Base-by-base conservation (phyloP, 2,329 filamentous ascomycete species). In the Fusarium penzigii region DNA sequence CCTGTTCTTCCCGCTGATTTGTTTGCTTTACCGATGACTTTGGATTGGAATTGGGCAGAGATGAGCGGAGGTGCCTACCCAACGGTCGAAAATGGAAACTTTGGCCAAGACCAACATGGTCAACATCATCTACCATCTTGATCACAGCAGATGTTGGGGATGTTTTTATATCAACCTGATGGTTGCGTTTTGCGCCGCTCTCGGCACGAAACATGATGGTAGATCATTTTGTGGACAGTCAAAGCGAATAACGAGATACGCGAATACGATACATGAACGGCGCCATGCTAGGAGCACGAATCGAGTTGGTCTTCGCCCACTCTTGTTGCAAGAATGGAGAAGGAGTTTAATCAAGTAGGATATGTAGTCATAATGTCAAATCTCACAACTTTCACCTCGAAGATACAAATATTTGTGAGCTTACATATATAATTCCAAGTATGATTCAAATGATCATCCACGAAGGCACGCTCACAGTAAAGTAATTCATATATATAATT, bases 1-100 rank as follows among this genome's bases (percentile, higher is more conserved):
- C 92, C 92, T 0, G 88, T 96, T 65, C 84, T 97, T 17, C 93
- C 94, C 5, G 91, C 93, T 64, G 94, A 97, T 72, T 73, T 97
- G 25, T 99, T 94, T 85, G 89, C 93, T 70, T 87, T 97, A 83
- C 92, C 93, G 2, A 96, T 96, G 87, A 95, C 90, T 3, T 80
- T 97, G 17, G 93, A 97, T 68, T 97, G 92, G 92, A 91, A 83
- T 65, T 87, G 83, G 82, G 83, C 83, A 2, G 84, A 86, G 69
- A 85, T 87, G 78, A 85, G 81, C 32, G 83, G 83, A n/a, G 84
- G 83, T 10, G 77, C 78, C 3, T 86, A 86, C 61, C 83, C 84
- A 11, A 79, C 79, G 25, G 84, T 86, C 39, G 84, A 87, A 65
- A 87, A 86, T 57, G 83, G 83, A 6, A 80, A 78, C 52, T 80